A percentile compares a stretch with the other conserved stretches of the same genome.
Evolutionary conservation across 495 filamentous ascomycete species (phyloP).

Genomic region (Penicillium daleae): DNA sequence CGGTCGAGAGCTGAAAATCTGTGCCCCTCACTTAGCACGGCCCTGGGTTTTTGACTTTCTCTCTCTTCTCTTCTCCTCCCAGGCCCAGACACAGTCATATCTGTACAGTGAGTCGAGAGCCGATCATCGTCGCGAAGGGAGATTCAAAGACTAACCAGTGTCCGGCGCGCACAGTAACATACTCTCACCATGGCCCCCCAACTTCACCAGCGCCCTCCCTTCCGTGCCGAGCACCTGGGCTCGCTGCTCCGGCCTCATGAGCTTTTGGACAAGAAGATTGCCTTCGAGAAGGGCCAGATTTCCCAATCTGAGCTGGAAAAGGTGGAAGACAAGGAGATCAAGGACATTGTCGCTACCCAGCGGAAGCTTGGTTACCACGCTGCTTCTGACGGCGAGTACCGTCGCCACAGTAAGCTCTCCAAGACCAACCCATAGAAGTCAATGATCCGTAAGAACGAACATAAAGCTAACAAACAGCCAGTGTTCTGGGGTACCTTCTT

Average conservation of each 20-base stretch:
- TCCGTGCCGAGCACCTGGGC: slow-evolving; percentile 83
- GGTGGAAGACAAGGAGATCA: slow-evolving; percentile 69
- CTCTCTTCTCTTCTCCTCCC: slow-evolving; percentile 5
- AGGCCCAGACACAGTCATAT: background rate
- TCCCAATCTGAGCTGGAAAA: slow-evolving; percentile 41
- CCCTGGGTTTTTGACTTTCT: background rate
- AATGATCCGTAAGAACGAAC: background rate
- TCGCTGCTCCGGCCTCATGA: slow-evolving; percentile 75
- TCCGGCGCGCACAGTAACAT: background rate
- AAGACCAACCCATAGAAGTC: background rate
- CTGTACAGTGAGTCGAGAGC: slow-evolving; percentile 1
- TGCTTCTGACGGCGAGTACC: slow-evolving; percentile 77
- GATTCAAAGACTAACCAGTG: background rate
- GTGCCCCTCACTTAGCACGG: slow-evolving; percentile 26
- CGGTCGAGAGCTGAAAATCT: slow-evolving; percentile 19
- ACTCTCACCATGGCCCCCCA: slow-evolving; percentile 40
- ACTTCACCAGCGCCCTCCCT: slow-evolving; percentile 67
- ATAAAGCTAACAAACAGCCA: slow-evolving; percentile 22
- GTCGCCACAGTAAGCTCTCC: slow-evolving; percentile 58
- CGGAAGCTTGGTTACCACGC: slow-evolving; percentile 67
- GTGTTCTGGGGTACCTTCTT: slow-evolving; percentile 78
- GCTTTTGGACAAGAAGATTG: slow-evolving; percentile 66
- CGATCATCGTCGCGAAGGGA: background rate
- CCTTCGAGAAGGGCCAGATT: slow-evolving; percentile 54
- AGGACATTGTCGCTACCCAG: slow-evolving; percentile 67